Evolutionary conservation across 768 basidiomycete species (phyloP), one percentile per base, ranked within the genome.

Genomic region (Pulveroboletus sp.): DNA sequence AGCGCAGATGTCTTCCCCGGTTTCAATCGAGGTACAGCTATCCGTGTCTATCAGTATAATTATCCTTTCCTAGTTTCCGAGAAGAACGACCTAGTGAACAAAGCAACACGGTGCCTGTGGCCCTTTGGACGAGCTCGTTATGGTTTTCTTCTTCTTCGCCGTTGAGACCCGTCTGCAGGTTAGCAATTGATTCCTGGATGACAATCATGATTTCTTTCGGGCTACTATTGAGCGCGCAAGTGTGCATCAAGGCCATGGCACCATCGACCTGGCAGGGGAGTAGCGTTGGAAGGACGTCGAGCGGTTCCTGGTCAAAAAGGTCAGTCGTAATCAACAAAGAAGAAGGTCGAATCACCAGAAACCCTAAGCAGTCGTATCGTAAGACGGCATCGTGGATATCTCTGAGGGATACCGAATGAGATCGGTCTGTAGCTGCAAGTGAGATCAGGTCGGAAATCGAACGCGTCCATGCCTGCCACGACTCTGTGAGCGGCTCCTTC

Each of bases 121-220:
- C 37, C 16, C 45, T 56, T 44, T 56, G 62, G 3, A 51, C 55
- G 13, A 47, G 22, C 19, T 43, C 34, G 0, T 24, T 3, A 7
- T 36, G 47, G 12, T 63, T 43, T 3, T 65, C 62, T 5, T 30
- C 38, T 11, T 55, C 60, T 12, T 57, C 56, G 20, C 46, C 44
- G 45, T 59, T 45, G 32, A 50, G 22, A 45, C 14, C 35, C 5
- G 40, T 45, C 22, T 59, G 54, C 19, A 77, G 39, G 23, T 47
- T 49, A 51, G 75, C 77, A 26, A 71, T 47, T 6, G 54, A 56
- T 54, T 75, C 76, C 43, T 76, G 73, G 16, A 68, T 39, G 2
- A 71, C 71, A 42, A 77, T 69, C 34, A 75, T 43, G 20, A 71
- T 52, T 55, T 77, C 76, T 50, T 76, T 77, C 0, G 71, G 67